These are phyloP conservation scores for Drechslerella dactyloides DNA, from an alignment of 2,329 filamentous ascomycete genomes.

Conservation along the genomic window DNA sequence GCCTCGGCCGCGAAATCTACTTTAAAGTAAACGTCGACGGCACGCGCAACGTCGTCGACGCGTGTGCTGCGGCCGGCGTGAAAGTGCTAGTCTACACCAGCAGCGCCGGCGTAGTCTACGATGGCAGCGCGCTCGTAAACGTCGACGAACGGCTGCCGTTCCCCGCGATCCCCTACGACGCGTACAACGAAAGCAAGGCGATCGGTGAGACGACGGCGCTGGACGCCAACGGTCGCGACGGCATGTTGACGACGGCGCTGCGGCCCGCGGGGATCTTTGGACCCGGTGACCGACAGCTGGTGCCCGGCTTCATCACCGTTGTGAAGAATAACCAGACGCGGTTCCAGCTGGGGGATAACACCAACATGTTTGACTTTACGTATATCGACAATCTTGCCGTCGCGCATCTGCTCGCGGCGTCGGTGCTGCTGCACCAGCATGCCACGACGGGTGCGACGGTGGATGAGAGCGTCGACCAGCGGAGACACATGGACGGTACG, in stretches of 20 bases:
- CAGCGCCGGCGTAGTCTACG: constrained; percentile 83
- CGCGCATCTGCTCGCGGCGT: constrained; percentile 80
- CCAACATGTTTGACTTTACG: constrained; percentile 74
- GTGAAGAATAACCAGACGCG: constrained; percentile 72
- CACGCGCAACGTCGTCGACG: constrained; percentile 77
- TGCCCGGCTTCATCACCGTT: constrained; percentile 75
- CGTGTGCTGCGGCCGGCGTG: constrained; percentile 72
- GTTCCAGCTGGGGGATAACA: constrained; percentile 79
- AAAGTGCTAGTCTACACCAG: constrained; percentile 89
- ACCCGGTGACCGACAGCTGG: constrained; percentile 72
- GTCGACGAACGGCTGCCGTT: constrained; percentile 83
- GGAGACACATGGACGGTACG: constrained; percentile 80
- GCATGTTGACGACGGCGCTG: constrained; percentile 76
- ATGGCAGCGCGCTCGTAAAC: constrained; percentile 82
- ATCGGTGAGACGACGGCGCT: constrained; percentile 82
- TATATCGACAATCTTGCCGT: constrained; percentile 74
- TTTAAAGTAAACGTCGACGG: constrained; percentile 87
- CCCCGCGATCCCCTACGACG: constrained; percentile 75
- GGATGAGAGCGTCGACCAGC: constrained; percentile 66
- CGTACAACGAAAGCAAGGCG: constrained; percentile 92
- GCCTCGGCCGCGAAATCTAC: constrained; percentile 68
- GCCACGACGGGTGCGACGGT: constrained; percentile 56
- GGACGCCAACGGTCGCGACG: constrained; percentile 70
- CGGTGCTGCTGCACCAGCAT: constrained; percentile 70
- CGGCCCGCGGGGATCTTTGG: constrained; percentile 90